Conservation (phyloP, 1,139 yeast genomes). For the Lodderomyces parapsilosis region DNA sequence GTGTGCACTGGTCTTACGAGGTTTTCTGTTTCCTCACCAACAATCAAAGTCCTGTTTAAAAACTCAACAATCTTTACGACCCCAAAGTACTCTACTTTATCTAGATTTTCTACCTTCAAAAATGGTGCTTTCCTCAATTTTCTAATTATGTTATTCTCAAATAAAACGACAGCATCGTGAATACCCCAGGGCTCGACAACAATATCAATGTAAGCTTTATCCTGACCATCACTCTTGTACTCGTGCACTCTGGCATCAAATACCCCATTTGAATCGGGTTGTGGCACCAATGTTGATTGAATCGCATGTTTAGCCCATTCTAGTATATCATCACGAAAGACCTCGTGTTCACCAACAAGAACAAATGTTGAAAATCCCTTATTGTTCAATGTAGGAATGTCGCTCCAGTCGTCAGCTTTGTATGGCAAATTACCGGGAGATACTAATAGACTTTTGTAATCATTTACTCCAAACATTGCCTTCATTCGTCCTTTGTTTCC, state of each 20-base stretch:
- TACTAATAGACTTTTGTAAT: slow-evolving; percentile 11
- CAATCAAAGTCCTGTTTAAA: slow-evolving; percentile 23
- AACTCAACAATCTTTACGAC: slow-evolving; percentile 25
- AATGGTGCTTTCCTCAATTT: slow-evolving; percentile 12
- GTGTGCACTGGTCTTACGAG: background rate
- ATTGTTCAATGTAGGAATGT: slow-evolving; percentile 30
- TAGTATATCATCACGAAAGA: slow-evolving; percentile 41
- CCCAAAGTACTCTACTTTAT: slow-evolving; percentile 26
- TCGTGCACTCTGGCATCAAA: slow-evolving; percentile 19
- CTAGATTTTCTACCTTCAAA: slow-evolving; percentile 15
- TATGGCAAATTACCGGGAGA: slow-evolving; percentile 20
- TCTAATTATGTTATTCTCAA: slow-evolving; percentile 25
- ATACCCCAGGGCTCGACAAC: slow-evolving; percentile 45
- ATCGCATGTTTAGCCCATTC: slow-evolving; percentile 37
- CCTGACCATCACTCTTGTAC: slow-evolving; percentile 13
- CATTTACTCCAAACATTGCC: slow-evolving; percentile 14
- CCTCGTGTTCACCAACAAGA: slow-evolving; percentile 43
- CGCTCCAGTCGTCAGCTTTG: slow-evolving; percentile 30
- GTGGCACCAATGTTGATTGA: slow-evolving; percentile 23
- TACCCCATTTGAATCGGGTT: slow-evolving; percentile 26
- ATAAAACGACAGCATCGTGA: slow-evolving; percentile 37
- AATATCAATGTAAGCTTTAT: slow-evolving; percentile 18
- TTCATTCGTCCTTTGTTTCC: background rate
- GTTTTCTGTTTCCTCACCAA: background rate
- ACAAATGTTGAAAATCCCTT: slow-evolving; percentile 28